Base-by-base conservation (phyloP, 2,329 filamentous ascomycete species). In the Colletotrichum sp. region DNA sequence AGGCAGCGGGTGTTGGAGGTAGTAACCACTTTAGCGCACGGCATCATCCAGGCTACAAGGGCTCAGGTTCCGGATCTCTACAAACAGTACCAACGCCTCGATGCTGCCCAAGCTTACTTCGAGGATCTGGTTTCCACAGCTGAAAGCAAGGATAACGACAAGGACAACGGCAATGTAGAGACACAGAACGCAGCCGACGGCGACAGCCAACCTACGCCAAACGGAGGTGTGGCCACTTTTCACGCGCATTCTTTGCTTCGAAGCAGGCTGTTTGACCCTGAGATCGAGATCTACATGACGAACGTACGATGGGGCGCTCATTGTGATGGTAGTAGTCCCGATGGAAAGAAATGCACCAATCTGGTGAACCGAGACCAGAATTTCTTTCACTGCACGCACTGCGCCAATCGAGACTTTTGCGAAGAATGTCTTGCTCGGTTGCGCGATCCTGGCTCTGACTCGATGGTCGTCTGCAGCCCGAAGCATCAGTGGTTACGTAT, bases 311-410 rank as follows among this genome's bases (percentile, higher is more conserved):
- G 26, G 60, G 30, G 60, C 10, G 28, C n/a, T 32, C 2, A 6
- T 36, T 64, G 60, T 4, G 18, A 64, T 26, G 60, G 60, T 6
- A 15, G 26, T 5, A 0, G 26, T 34, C 28, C 7, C 7, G n/a
- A 64, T 16, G 60, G 60, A 28, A 64, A 64, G 60, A 7, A n/a
- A 26, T 64, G 60, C 60, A 64, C 26, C 18, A 64, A 64, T 9
- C 3, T 32, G 18, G n/a, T 2, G 5, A 30, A 64, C 30, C 32
- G 30, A 64, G 30, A 64, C 60, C 28, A 52, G 12, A 2, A 32
- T 28, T 64, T 36, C n/a, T 39, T 30, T 30, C 60, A 64, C 9
- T 64, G 60, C 30, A 64, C 30, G 16, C 30, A 64, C 60, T 64
- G 60, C 12, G 8, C 30, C 13, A n/a, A 24, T 21, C 18, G 3